Evolutionary conservation across 2,329 filamentous ascomycete species (phyloP).

Genomic region (Ciborinia camelliae): DNA sequence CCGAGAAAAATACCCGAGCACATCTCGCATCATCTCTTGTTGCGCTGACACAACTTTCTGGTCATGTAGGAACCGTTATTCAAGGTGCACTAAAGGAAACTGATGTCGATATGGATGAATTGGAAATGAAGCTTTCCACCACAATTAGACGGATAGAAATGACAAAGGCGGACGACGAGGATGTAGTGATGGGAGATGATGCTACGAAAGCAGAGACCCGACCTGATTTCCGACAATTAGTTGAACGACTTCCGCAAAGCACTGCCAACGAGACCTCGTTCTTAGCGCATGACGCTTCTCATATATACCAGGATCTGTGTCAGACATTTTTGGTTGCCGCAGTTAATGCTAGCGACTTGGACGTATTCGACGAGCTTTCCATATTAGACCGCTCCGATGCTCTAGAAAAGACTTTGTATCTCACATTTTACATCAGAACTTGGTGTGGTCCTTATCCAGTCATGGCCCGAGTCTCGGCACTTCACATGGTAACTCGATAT

Average conservation of each 20-base stretch:
- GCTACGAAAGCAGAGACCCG: slow-evolving; percentile 27
- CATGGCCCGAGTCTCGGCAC: slow-evolving; percentile 63
- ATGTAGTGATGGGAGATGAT: slow-evolving; percentile 49
- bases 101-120: slow-evolving; percentile 67
- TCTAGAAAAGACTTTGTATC: slow-evolving; percentile 60
- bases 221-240: slow-evolving; percentile 36
- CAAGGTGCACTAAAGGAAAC: slow-evolving; percentile 63
- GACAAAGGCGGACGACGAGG: slow-evolving; percentile 48
- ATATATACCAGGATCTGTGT: slow-evolving; percentile 56
- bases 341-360: slow-evolving; percentile 42
- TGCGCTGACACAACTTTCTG: slow-evolving; percentile 57
- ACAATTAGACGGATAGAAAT: slow-evolving; percentile 59
- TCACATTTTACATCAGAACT: slow-evolving; percentile 72
- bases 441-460: slow-evolving; percentile 71
- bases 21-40: slow-evolving; percentile 66
- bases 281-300: slow-evolving; percentile 48
- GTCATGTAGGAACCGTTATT: slow-evolving; percentile 60
- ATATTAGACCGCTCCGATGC: slow-evolving; percentile 54
- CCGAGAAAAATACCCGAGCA: slow-evolving; percentile 55
- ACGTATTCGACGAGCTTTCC: slow-evolving; percentile 46
- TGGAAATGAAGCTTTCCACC: slow-evolving; percentile 72
- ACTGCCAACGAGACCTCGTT: slow-evolving; percentile 48
- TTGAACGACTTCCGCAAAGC: slow-evolving; percentile 33
- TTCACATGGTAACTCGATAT: slow-evolving; percentile 60
- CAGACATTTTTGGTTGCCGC: slow-evolving; percentile 56